Percentiles rank a stretch among this genome's conserved stretches.
phyloP scores from a whole-genome alignment of 192 early-diverging fungal genomes.

The Borealophlyctis nickersoniae region DNA sequence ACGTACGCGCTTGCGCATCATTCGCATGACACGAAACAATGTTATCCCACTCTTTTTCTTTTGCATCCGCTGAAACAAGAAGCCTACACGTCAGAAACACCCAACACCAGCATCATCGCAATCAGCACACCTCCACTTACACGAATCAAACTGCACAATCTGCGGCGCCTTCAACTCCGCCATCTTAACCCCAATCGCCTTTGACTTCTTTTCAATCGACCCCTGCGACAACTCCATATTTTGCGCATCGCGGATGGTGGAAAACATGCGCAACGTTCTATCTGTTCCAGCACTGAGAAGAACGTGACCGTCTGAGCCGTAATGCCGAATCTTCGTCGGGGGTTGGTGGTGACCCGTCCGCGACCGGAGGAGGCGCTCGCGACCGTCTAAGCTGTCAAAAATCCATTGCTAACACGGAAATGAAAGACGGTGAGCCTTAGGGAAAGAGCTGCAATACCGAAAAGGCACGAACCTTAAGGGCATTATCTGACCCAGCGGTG shows the following conservation, averaged over 20 bases:
- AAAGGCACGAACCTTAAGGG: slow-evolving; percentile 64
- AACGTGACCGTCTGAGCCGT: slow-evolving; percentile 66
- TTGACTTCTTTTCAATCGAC: slow-evolving; percentile 65
- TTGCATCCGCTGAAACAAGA: slow-evolving; percentile 45
- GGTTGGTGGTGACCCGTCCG: slow-evolving; percentile 85
- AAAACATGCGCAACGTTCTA: slow-evolving; percentile 77
- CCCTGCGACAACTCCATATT: slow-evolving; percentile 83
- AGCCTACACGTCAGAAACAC: background rate
- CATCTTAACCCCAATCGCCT: slow-evolving; percentile 52
- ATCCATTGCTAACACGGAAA: slow-evolving; percentile 73
- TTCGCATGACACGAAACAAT: slow-evolving; percentile 85
- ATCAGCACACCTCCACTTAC: slow-evolving; percentile 36
- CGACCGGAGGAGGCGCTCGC: slow-evolving; percentile 76
- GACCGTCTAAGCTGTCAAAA: slow-evolving; percentile 81
- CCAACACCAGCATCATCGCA: background rate
- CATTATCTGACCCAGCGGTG: slow-evolving; percentile 85
- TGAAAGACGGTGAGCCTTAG: background rate
- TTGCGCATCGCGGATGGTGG: slow-evolving; percentile 78
- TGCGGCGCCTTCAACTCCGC: slow-evolving; percentile 71
- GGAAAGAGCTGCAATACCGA: background rate
- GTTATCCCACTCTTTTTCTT: slow-evolving; percentile 87
- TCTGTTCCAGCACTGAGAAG: slow-evolving; percentile 85
- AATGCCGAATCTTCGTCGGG: slow-evolving; percentile 75
- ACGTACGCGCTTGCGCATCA: slow-evolving; percentile 67
- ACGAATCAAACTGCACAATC: slow-evolving; percentile 70